These are phyloP conservation scores for Eimeria tenella DNA, from an alignment of 169 alveolate species.

Conservation along the genomic window DNA sequence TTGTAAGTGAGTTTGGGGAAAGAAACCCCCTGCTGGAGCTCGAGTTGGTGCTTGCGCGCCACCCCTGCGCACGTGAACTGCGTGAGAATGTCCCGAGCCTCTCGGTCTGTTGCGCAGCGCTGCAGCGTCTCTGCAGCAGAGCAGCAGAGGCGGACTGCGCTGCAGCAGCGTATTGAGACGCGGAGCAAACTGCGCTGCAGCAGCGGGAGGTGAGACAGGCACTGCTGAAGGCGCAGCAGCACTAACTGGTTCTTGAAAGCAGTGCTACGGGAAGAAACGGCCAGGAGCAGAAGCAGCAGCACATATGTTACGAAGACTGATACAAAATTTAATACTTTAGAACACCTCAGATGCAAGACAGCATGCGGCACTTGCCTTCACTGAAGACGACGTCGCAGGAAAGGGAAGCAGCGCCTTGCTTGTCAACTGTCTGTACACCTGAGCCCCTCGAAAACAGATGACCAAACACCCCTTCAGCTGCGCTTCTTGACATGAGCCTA, in stretches of 20 bases:
- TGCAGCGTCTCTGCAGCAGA: slow-evolving; percentile 31
- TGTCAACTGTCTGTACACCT: slow-evolving; percentile 65
- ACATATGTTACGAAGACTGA: not conserved
- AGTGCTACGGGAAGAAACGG: not conserved
- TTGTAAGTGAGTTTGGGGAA: slow-evolving; percentile 64
- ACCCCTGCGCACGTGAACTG: slow-evolving; percentile 72
- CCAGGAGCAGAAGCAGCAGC: not conserved
- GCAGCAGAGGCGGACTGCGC: not conserved
- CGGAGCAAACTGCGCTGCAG: not conserved
- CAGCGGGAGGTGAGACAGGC: not conserved
- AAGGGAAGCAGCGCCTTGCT: slow-evolving; percentile 32
- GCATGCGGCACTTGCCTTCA: slow-evolving; percentile 23
- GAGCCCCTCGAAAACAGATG: slow-evolving; percentile 34
- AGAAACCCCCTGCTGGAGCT: slow-evolving; percentile 57
- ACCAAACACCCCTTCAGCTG: not conserved
- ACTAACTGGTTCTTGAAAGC: not conserved
- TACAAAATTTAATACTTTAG: not conserved
- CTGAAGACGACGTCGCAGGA: slow-evolving; percentile 72
- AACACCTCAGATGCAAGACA: no score
- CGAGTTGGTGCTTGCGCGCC: slow-evolving; percentile 63
- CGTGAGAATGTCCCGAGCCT: slow-evolving; percentile 47
- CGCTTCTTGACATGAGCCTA: no score
- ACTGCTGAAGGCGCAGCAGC: no score
- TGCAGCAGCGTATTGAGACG: not conserved
- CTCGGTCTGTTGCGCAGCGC: slow-evolving; percentile 22